These are phyloP conservation scores for Pedinophyceae sp. DNA, from an alignment of 139 green algal species.

Conservation along the genomic window DNA sequence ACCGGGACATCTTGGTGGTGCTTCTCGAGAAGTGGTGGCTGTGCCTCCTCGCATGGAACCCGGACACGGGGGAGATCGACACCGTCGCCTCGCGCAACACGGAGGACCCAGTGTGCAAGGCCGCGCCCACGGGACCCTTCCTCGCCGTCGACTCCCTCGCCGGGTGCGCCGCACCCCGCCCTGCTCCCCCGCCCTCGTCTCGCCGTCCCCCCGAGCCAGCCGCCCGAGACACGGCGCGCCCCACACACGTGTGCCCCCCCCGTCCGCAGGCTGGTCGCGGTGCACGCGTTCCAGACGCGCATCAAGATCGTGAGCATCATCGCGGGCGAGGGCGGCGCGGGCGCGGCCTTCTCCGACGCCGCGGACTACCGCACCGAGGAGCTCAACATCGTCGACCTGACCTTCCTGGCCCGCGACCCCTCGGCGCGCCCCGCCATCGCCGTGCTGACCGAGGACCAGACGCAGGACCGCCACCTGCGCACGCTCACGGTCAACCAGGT, in stretches of 20 bases:
- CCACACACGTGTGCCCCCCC: background rate
- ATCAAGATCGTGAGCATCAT: background rate
- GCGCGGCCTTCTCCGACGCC: background rate
- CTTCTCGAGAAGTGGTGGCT: no score
- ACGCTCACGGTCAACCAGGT: background rate
- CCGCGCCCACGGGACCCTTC: constrained; percentile 37
- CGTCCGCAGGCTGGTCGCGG: background rate
- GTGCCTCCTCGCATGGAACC: no score
- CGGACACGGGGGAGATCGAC: constrained; percentile 32
- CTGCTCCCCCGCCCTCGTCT: background rate
- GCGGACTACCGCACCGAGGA: background rate
- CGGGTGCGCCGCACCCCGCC: background rate
- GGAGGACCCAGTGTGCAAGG: no score
- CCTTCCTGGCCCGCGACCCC: background rate
- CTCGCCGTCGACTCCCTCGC: constrained; percentile 60
- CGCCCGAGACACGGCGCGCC: no score
- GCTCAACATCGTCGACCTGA: background rate
- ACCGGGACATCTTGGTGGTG: no score
- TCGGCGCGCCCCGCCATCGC: background rate
- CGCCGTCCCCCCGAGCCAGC: background rate
- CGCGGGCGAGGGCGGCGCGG: no score
- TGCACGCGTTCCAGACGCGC: no score
- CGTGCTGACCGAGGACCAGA: background rate
- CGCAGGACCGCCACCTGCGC: background rate
- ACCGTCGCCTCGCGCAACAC: constrained; percentile 76